phyloP scores from a whole-genome alignment of 139 green algal genomes.

The Desmodesmus armatus region DNA sequence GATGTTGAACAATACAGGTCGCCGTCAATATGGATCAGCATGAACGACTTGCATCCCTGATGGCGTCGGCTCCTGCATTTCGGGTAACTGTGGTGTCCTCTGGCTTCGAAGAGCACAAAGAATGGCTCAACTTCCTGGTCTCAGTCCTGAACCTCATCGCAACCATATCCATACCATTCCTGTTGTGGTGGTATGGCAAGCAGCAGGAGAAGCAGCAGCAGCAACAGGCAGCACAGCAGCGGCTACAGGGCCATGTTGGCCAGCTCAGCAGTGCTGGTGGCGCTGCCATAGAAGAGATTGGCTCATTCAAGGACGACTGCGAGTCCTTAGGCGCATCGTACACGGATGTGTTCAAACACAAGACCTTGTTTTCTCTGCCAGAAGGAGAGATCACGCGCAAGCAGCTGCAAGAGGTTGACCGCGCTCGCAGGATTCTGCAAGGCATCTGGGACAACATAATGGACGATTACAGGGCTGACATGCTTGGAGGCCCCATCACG shows the following conservation, averaged over 20 bases:
- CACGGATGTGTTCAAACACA: too few relatives aligned
- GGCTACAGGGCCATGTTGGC: neutral
- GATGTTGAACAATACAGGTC: too few relatives aligned
- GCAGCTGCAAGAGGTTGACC: neutral
- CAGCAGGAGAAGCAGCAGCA: slow-evolving; percentile 12
- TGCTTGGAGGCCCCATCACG: neutral
- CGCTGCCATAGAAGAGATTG: slow-evolving; percentile 10
- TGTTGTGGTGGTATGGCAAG: slow-evolving; percentile 9
- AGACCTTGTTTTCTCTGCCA: too few relatives aligned
- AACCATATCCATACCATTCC: neutral
- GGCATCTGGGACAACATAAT: slow-evolving; percentile 29
- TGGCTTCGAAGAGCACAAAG: neutral
- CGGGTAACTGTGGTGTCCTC: slow-evolving; percentile 15
- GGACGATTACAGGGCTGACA: neutral
- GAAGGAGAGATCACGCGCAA: neutral
- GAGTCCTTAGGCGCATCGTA: too few relatives aligned
- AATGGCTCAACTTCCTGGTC: neutral
- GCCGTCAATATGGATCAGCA: too few relatives aligned
- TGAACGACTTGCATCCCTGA: too few relatives aligned
- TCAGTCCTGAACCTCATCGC: slow-evolving; percentile 4
- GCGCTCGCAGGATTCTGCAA: neutral
- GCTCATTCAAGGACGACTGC: neutral
- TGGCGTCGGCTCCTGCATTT: too few relatives aligned
- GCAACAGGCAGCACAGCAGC: neutral
- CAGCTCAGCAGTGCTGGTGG: slow-evolving; percentile 1